These are phyloP conservation scores for Plantago major DNA, from an alignment of 257 asterid species.

Conservation along the genomic window DNA sequence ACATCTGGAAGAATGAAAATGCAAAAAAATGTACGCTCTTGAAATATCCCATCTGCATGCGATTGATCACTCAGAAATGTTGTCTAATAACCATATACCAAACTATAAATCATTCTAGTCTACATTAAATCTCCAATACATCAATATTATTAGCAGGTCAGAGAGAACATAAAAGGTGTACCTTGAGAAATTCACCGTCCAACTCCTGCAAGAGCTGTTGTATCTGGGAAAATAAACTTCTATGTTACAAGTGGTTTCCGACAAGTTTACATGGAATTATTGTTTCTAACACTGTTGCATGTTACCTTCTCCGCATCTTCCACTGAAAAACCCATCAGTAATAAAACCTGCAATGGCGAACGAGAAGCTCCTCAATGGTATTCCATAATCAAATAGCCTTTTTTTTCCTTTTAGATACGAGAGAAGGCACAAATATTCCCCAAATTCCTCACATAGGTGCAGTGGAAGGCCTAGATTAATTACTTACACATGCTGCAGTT, in stretches of 20 bases:
- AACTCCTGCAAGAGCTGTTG: conserved; percentile 68
- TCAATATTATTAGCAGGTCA: neutral
- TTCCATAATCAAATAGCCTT: neutral
- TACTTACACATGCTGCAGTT: too few relatives aligned
- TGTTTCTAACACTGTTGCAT: neutral
- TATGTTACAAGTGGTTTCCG: too few relatives aligned
- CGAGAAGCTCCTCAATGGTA: neutral
- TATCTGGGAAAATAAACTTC: conserved; percentile 43
- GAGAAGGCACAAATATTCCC: too few relatives aligned
- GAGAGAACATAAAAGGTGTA: conserved; percentile 19
- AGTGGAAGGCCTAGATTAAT: too few relatives aligned
- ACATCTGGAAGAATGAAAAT: too few relatives aligned
- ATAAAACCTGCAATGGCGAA: neutral
- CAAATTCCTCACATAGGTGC: too few relatives aligned
- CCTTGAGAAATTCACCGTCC: conserved; percentile 91
- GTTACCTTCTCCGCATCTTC: conserved; percentile 2
- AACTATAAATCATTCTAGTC: neutral
- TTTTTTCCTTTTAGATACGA: neutral
- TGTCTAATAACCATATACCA: too few relatives aligned
- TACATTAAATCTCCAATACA: neutral
- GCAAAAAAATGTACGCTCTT: too few relatives aligned
- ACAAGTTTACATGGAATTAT: too few relatives aligned
- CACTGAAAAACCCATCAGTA: neutral
- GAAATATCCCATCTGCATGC: too few relatives aligned
- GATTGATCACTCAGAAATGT: too few relatives aligned